Conservation (phyloP, 345 rosid genomes). For the Tarenaya hassleriana region DNA sequence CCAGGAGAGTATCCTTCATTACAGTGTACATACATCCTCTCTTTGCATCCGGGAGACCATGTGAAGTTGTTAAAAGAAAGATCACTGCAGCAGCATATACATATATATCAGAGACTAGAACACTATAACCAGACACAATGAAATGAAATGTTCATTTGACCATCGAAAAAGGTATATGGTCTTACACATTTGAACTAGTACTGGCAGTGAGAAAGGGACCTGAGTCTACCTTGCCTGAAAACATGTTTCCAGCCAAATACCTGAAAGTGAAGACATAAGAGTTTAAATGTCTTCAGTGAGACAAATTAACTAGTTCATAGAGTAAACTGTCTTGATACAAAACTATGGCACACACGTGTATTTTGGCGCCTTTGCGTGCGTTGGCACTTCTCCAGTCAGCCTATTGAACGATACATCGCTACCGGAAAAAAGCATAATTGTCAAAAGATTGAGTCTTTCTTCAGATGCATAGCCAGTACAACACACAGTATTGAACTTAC, state of each 20-base stretch:
- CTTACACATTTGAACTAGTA: constrained; percentile 30
- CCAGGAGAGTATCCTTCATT: background rate
- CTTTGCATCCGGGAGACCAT: constrained; percentile 43
- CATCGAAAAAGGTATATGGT: background rate
- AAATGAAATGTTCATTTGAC: too few species aligned
- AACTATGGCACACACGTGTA: constrained; percentile 14
- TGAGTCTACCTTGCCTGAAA: constrained; percentile 27
- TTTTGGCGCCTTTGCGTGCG: constrained; percentile 20
- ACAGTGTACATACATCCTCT: constrained; percentile 13
- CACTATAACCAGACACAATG: too few species aligned
- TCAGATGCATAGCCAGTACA: too few species aligned
- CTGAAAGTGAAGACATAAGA: constrained; percentile 21
- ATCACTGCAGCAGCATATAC: constrained; percentile 45
- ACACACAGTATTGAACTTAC: constrained; percentile 24
- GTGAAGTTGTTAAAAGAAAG: constrained; percentile 67
- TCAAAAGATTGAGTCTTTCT: constrained; percentile 1
- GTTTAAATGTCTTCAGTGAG: too few species aligned
- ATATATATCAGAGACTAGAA: constrained; percentile 15
- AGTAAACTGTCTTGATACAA: background rate
- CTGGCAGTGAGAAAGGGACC: constrained; percentile 32
- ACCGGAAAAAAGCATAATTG: background rate
- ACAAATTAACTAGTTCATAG: background rate
- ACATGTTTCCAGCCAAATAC: constrained; percentile 29
- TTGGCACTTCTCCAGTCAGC: constrained; percentile 27
- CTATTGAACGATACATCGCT: constrained; percentile 33